These are phyloP conservation scores for Aspergillus neoniger DNA, from an alignment of 2,329 filamentous ascomycete genomes.

Conservation along the genomic window DNA sequence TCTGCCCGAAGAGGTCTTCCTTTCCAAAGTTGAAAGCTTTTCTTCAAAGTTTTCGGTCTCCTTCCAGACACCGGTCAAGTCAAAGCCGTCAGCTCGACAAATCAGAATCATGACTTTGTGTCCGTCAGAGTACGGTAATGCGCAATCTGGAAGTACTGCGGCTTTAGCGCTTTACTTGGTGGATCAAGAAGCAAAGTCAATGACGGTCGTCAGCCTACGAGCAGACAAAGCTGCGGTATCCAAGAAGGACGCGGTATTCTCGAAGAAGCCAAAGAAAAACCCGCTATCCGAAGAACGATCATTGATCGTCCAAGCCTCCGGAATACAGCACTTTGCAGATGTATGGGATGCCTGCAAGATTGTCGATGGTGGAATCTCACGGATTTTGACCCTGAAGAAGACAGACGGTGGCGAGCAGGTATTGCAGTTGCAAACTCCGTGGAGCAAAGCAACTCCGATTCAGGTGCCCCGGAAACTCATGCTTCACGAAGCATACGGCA, in stretches of 20 bases:
- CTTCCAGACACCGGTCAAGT: constrained; percentile 30
- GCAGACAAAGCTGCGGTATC: constrained; percentile 48
- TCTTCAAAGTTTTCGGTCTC: constrained; percentile 53
- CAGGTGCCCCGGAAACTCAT: constrained; percentile 60
- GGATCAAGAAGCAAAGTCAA: constrained; percentile 66
- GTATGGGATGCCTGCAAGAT: constrained; percentile 74
- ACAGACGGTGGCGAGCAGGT: constrained; percentile 64
- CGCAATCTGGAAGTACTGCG: constrained; percentile 34
- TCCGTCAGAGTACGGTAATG: constrained; percentile 40
- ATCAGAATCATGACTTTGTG: constrained; percentile 65
- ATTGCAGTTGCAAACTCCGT: constrained; percentile 73
- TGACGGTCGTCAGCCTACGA: constrained; percentile 67
- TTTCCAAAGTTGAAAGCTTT: constrained; percentile 70
- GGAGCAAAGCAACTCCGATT: constrained; percentile 71
- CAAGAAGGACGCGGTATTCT: constrained; percentile 28
- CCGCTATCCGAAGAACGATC: constrained; percentile 26
- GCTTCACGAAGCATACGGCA: constrained; percentile 60
- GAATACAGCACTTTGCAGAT: constrained; percentile 62
- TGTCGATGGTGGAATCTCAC: constrained; percentile 65
- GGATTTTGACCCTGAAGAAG: constrained; percentile 70
- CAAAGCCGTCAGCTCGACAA: constrained; percentile 27
- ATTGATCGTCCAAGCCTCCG: constrained; percentile 40
- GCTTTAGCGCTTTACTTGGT: constrained; percentile 63
- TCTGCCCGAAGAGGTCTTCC: constrained; percentile 69
- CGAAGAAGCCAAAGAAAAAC: constrained; percentile 30